Evolutionary conservation across 768 basidiomycete species (phyloP).

Genomic region (Amanita muscaria): DNA sequence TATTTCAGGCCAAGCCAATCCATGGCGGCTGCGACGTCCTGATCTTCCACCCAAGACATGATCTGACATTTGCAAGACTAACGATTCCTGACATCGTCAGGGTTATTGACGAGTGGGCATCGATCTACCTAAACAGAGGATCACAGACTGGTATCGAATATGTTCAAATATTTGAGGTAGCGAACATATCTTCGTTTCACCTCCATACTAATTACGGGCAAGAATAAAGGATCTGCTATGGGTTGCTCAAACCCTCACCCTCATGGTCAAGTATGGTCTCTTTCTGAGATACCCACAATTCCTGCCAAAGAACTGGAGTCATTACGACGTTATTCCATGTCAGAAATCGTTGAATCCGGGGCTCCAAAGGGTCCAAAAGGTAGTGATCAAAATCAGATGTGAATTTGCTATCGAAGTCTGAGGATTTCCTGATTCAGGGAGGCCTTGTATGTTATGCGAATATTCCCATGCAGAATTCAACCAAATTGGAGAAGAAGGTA

Average conservation of each 20-base stretch:
- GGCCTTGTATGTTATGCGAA: constrained; percentile 69
- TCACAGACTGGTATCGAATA: constrained; percentile 61
- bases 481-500: constrained; percentile 21
- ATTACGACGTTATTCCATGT: constrained; percentile 39
- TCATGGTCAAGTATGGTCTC: constrained; percentile 85
- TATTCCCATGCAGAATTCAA: constrained; percentile 66
- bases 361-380: constrained; percentile 51
- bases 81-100: constrained; percentile 42
- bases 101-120: constrained; percentile 69
- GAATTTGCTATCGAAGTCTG: not conserved
- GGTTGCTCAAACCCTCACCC: constrained; percentile 94
- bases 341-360: constrained; percentile 24
- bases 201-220: constrained; percentile 6
- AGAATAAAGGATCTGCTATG: constrained; percentile 91
- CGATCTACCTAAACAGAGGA: constrained; percentile 53
- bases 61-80: constrained; percentile 73
- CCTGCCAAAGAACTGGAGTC: constrained; percentile 59
- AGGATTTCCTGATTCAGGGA: constrained; percentile 24
- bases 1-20: constrained; percentile 58
- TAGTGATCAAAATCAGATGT: constrained; percentile 10
- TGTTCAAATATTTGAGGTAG: constrained; percentile 86
- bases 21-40: constrained; percentile 84
- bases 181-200: not conserved
- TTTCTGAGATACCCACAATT: constrained; percentile 61
- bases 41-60: constrained; percentile 79